phyloP scores from a whole-genome alignment of 2,329 filamentous ascomycete genomes.

The Talaromyces sp. region DNA sequence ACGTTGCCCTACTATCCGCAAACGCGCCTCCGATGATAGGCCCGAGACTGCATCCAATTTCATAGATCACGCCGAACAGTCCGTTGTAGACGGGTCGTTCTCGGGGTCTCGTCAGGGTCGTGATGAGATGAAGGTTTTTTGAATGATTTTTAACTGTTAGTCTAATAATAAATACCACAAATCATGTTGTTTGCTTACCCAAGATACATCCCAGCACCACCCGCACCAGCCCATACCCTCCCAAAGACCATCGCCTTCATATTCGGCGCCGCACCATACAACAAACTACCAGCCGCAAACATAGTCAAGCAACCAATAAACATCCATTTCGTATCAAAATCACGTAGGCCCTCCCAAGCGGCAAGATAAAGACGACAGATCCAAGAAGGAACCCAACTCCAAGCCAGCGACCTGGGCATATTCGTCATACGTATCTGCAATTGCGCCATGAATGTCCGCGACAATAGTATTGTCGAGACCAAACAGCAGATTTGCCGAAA shows the following conservation, averaged over 20 bases:
- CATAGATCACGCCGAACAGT: no score
- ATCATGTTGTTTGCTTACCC: no score
- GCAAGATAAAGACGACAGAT: slow-evolving; percentile 41
- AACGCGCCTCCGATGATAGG: no score
- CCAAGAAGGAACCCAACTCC: slow-evolving; percentile 45
- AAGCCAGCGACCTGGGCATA: slow-evolving; percentile 47
- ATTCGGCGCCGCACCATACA: slow-evolving; percentile 47
- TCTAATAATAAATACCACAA: no score
- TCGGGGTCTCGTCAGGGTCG: no score
- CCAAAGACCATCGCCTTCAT: slow-evolving; percentile 27
- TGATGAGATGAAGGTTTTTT: no score
- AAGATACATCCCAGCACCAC: no score
- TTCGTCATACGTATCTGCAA: slow-evolving; percentile 41
- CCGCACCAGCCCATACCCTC: no score
- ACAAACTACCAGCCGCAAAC: slow-evolving; percentile 34
- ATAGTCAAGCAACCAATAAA: slow-evolving; percentile 32
- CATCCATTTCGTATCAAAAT: slow-evolving; percentile 48
- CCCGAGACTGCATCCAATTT: no score
- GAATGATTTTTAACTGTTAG: no score
- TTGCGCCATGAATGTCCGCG: slow-evolving; percentile 48
- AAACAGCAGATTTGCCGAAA: slow-evolving; percentile 41
- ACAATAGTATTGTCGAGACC: slow-evolving; percentile 50
- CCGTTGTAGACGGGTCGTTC: no score
- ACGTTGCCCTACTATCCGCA: no score
- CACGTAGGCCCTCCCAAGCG: slow-evolving; percentile 40